Base-by-base conservation (phyloP, 73 alveolate species). In the Paramecium sonneborni region DNA sequence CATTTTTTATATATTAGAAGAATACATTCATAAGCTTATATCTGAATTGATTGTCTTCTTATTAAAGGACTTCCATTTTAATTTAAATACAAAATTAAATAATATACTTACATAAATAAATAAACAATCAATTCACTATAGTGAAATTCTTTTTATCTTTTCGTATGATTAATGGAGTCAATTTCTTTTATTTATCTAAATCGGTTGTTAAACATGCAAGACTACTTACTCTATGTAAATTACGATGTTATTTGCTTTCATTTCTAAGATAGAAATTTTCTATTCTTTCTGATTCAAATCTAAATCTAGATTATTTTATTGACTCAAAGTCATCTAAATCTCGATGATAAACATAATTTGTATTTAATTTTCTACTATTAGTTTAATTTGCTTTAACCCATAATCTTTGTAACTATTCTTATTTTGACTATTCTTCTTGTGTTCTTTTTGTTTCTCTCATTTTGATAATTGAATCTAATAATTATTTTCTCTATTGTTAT, bases 11-110 rank as follows among this genome's bases (percentile, higher is more conserved):
- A 26, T 79, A 79, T 46, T 79, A 32, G 7, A 79, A 79, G 90
- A 79, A 79, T 23, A 79, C 76, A 79, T 79, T 79, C 69, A 46
- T 46, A 15, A 79, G 34, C 56, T 79, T 79, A 79, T 79, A 79
- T 34, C 55, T 79, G 18, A 79, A 79, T 79, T 79, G 34, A 14
- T 79, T 46, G 30, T 79, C 90, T 44, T 79, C 90, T 23, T 6
- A 28, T 79, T 79, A 5, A 0, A 79, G 30, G 2, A 79, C 55
- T 79, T 79, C 90, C 90, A 79, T 79, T 28, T 28, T 62, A 12
- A 62, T 62, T 30, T 52, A 15, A 52, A 52, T 21, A 52, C 57
- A 52, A 52, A 52, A 52, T 52, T 30, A 52, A 52, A 52, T 35
- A 4, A 35, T 52, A 52, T n/a, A 52, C 15, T 46, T 35, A 35